A percentile compares a stretch with the other conserved stretches of the same genome.
Conservation (phyloP, 208 protist genomes). For the Endotrypanum monterogeii region DNA sequence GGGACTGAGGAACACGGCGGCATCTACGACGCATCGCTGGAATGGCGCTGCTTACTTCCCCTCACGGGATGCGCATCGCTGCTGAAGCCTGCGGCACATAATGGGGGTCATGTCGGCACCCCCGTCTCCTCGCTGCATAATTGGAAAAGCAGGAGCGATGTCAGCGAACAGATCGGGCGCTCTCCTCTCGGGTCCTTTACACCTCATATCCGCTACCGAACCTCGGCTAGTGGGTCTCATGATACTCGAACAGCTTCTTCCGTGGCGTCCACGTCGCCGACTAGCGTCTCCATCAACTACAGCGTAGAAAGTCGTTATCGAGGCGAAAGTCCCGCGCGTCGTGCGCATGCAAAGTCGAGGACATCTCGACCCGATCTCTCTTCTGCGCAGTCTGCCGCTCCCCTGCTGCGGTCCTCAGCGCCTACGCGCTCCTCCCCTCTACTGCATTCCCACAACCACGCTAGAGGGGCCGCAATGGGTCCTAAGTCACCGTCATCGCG, state of each 20-base stretch:
- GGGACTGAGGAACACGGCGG: not conserved
- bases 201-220: constrained; percentile 12
- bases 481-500: not conserved
- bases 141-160: not conserved
- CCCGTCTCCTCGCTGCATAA: not conserved
- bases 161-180: not conserved
- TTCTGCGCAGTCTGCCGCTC: not conserved
- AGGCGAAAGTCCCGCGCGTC: not conserved
- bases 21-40: not conserved
- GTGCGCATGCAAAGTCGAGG: not conserved
- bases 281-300: not conserved
- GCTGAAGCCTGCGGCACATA: not conserved
- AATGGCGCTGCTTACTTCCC: not conserved
- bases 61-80: not conserved
- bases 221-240: not conserved
- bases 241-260: not conserved
- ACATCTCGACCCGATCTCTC: not conserved
- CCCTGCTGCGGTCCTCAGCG: not conserved
- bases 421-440: not conserved
- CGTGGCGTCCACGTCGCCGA: not conserved
- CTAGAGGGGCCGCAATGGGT: not conserved
- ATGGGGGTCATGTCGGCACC: not conserved
- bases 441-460: not conserved
- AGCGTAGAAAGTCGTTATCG: not conserved
- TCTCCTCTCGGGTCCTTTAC: constrained; percentile 8